Percentiles rank a stretch among this genome's conserved stretches.
Conservation (phyloP, 2,329 filamentous ascomycete species). For the Cercospora janseana region DNA sequence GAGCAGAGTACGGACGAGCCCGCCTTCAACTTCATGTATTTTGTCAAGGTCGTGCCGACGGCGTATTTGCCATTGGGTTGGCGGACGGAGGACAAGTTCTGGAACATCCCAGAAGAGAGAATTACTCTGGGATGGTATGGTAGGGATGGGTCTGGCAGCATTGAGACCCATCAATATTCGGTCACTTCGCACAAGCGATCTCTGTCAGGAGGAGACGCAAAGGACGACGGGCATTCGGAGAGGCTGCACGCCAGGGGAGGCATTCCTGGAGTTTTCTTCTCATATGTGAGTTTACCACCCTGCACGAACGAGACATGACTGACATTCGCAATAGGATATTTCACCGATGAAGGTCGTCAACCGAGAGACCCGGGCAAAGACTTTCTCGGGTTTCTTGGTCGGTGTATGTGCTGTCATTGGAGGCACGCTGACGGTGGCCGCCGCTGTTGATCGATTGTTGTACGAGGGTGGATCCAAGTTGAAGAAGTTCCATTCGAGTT, state of each 20-base stretch:
- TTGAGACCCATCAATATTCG: constrained; percentile 98
- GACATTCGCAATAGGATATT: constrained; percentile 60
- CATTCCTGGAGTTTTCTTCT: constrained; percentile 97
- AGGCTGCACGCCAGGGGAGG: constrained; percentile 84
- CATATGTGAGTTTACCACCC: constrained; percentile 69
- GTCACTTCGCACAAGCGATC: constrained; percentile 96
- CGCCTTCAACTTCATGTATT: constrained; percentile 98
- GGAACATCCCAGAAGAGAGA: constrained; percentile 46
- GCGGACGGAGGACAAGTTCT: constrained; percentile 58
- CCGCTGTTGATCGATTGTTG: constrained; percentile 83
- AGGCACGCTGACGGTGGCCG: constrained; percentile 91
- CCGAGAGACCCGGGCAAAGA: constrained; percentile 83
- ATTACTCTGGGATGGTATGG: constrained; percentile 68
- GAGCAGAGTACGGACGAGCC: constrained; percentile 75
- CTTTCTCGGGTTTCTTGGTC: constrained; percentile 86
- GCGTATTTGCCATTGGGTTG: constrained; percentile 91
- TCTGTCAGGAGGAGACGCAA: constrained; percentile 76
- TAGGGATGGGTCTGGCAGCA: constrained; percentile 64
- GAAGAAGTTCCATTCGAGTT: constrained; percentile 76
- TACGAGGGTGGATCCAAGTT: constrained; percentile 84
- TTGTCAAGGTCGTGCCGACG: constrained; percentile 95
- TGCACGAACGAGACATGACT: not conserved
- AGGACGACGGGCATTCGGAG: constrained; percentile 86
- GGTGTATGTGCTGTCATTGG: constrained; percentile 93
- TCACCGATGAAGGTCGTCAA: constrained; percentile 99